Conservation (phyloP, 495 filamentous ascomycete species). For the Xylaria venustula region DNA sequence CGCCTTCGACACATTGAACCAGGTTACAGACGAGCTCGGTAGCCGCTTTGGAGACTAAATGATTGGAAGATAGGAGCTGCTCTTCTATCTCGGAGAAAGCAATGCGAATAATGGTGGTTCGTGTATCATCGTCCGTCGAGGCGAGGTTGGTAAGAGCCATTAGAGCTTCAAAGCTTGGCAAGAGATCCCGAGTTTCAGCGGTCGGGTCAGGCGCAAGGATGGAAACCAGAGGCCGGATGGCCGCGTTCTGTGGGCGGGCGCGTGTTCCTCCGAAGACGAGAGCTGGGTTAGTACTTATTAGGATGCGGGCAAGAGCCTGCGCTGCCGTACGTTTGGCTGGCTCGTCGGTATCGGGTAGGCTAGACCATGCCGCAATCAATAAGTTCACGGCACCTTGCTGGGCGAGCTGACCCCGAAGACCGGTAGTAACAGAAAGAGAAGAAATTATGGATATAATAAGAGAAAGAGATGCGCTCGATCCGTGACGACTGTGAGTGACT, state of each 20-base stretch:
- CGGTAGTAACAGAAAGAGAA: conserved; percentile 67
- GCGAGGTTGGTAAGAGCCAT: conserved; percentile 93
- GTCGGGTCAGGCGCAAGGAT: conserved; percentile 60
- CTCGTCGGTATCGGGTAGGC: conserved; percentile 52
- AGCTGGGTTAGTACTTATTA: conserved; percentile 83
- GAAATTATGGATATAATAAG: conserved; percentile 74
- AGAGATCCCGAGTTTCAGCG: conserved; percentile 71
- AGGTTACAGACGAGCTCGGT: conserved; percentile 92
- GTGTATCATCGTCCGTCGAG: conserved; percentile 67
- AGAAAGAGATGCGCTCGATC: conserved; percentile 61
- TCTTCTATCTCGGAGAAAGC: conserved; percentile 77
- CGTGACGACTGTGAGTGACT: conserved; percentile 64
- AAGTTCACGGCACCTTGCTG: conserved; percentile 91
- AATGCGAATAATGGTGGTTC: conserved; percentile 67
- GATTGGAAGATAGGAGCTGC: conserved; percentile 72
- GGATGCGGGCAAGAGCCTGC: conserved; percentile 85
- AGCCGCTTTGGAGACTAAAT: conserved; percentile 75
- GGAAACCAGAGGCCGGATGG: conserved; percentile 73
- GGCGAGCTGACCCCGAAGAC: conserved; percentile 72
- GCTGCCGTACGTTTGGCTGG: conserved; percentile 62
- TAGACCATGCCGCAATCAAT: conserved; percentile 64
- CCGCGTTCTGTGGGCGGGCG: conserved; percentile 67
- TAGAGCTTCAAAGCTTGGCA: conserved; percentile 85
- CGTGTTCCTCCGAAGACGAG: conserved; percentile 80
- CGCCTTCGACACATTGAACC: conserved; percentile 70